phyloP scores from a whole-genome alignment of 345 rosid species.

The Populus simonii region DNA sequence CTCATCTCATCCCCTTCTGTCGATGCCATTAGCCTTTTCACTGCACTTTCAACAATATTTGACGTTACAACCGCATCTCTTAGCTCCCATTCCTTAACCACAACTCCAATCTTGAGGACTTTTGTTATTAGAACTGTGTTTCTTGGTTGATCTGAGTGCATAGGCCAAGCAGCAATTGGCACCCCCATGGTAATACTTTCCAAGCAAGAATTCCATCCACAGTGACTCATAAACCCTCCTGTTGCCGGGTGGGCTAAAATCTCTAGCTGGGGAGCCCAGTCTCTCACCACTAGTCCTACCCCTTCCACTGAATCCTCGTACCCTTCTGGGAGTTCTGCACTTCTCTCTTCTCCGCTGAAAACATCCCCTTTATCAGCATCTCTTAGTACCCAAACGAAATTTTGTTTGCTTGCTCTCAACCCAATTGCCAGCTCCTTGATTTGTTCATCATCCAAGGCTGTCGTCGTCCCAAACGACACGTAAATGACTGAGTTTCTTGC shows the following conservation, averaged over 20 bases:
- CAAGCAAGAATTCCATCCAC: conserved; percentile 76
- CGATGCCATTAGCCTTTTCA: conserved; percentile 44
- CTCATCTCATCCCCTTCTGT: conserved; percentile 48
- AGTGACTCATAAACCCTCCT: conserved; percentile 60
- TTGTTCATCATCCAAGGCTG: conserved; percentile 35
- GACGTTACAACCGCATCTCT: conserved; percentile 26
- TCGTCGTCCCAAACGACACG: conserved; percentile 53
- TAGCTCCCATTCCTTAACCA: conserved; percentile 31
- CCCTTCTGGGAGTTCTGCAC: conserved; percentile 36
- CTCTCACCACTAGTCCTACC: conserved; percentile 43
- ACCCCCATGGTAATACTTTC: conserved; percentile 65
- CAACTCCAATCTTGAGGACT: conserved; percentile 38
- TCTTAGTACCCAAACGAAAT: conserved; percentile 59
- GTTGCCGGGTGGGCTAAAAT: conserved; percentile 44
- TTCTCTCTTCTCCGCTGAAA: conserved; percentile 23
- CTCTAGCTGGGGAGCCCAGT: conserved; percentile 64
- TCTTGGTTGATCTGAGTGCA: conserved; percentile 64
- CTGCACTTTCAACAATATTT: conserved; percentile 19
- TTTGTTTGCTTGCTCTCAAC: conserved; percentile 43
- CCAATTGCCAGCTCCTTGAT: conserved; percentile 43
- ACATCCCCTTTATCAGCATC: conserved; percentile 59
- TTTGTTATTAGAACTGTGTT: conserved; percentile 39
- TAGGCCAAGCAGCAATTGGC: conserved; percentile 60
- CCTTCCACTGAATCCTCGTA: conserved; percentile 36
- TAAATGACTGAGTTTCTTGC: conserved; percentile 33